phyloP scores from a whole-genome alignment of 164 flowering plant species.

The Protea cynaroides region DNA sequence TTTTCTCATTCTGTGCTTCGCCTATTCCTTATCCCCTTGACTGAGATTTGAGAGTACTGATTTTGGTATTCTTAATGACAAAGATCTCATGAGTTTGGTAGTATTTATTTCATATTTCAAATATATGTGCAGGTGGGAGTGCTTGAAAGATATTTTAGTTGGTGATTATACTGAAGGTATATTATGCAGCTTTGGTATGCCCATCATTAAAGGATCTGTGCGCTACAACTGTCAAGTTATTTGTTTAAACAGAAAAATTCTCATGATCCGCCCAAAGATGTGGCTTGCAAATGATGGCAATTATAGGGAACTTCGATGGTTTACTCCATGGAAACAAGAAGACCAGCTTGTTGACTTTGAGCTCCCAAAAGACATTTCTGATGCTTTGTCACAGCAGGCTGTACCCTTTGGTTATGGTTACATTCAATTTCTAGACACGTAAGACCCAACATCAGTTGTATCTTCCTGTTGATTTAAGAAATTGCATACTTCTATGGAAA shows the following conservation, averaged over 20 bases:
- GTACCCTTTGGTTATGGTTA: slow-evolving; percentile 94
- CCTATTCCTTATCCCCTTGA: neutral
- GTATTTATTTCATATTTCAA: neutral
- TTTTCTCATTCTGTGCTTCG: too few species aligned
- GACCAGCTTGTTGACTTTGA: slow-evolving; percentile 68
- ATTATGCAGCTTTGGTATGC: slow-evolving; percentile 97
- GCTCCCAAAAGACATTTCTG: slow-evolving; percentile 66
- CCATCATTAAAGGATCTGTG: slow-evolving; percentile 72
- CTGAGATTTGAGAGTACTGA: neutral
- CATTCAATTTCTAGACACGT: slow-evolving; percentile 87
- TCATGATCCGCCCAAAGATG: slow-evolving; percentile 97
- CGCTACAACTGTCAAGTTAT: slow-evolving; percentile 90
- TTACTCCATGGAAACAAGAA: slow-evolving; percentile 82
- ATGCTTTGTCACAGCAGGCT: slow-evolving; percentile 56
- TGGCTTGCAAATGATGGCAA: slow-evolving; percentile 96
- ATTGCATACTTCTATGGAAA: neutral
- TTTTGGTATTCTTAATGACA: neutral
- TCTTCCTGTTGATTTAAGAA: neutral
- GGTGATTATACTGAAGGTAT: slow-evolving; percentile 92
- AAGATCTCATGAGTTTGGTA: neutral
- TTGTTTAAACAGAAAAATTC: slow-evolving; percentile 71
- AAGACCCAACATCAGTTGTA: slow-evolving; percentile 17
- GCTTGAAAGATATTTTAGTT: slow-evolving; percentile 65
- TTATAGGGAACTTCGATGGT: slow-evolving; percentile 94
- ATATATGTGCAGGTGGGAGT: slow-evolving; percentile 76